Evolutionary conservation across 78 protist species (phyloP), one percentile per base, ranked within the genome.

Genomic region (Protostelium mycophagum): DNA sequence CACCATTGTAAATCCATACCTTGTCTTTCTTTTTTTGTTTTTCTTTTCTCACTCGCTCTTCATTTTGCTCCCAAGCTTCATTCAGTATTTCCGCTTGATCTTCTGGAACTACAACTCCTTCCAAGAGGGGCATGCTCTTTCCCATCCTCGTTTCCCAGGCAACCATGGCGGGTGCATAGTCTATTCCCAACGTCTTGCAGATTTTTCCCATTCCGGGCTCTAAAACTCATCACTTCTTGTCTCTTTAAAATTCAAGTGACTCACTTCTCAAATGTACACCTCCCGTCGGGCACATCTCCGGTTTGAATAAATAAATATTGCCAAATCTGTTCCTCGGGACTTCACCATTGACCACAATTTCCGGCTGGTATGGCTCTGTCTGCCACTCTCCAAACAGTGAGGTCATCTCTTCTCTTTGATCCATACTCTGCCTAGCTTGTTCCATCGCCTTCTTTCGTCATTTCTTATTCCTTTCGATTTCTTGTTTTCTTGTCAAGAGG

Each of bases 361-460:
- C 86, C 29, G 89, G 91, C 35, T 89, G 36, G 63, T 86, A 92
- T 0, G 63, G 0, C 10, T 51, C 36, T 16, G 91, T 89, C 63
- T 92, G 94, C 94, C 94, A 92, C 31, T 85, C 87, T 16, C 94
- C 94, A 85, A 28, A 92, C 31, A 92, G 28, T 1, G 38, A 34
- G 0, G 94, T 38, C 29, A 84, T 83, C 39, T 16, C 63, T 51
- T 9, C 89, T 85, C 28, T 89, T 92, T 0, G 73, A n/a, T n/a
- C n/a, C n/a, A n/a, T n/a, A n/a, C n/a, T n/a, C 16, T 25, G 5
- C 73, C 73, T 51, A 5, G 73, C 73, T 51, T 51, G 73, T 51
- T 51, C 73, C 73, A 51, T 51, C 31, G 73, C 73, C 73, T 51
- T 5, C 5, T 25, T 51, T 5, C 31, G 5, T 51, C 73, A 51